Conservation (phyloP, 495 filamentous ascomycete genomes). For the Penicillium cosmopolitanum region DNA sequence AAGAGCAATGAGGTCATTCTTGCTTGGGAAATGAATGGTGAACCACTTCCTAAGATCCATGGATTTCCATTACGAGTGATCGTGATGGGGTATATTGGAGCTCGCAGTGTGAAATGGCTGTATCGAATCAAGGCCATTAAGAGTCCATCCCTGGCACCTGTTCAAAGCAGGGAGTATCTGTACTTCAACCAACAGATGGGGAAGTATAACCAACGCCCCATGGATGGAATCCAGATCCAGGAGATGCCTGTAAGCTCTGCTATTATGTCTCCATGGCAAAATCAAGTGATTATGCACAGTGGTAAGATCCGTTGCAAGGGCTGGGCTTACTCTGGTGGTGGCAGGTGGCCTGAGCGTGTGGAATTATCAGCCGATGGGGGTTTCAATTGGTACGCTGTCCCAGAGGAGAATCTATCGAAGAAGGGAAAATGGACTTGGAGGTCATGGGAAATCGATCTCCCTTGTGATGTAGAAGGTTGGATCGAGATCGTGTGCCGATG, state of each 20-base stretch:
- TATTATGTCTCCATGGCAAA: slow-evolving; percentile 41
- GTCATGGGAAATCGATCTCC: slow-evolving; percentile 43
- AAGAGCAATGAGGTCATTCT: slow-evolving; percentile 68
- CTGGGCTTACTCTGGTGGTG: slow-evolving; percentile 51
- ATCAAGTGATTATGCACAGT: slow-evolving; percentile 36
- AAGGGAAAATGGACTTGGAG: slow-evolving; percentile 46
- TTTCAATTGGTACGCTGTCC: slow-evolving; percentile 45
- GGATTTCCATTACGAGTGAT: slow-evolving; percentile 65
- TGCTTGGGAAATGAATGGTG: slow-evolving; percentile 72
- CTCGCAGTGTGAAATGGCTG: slow-evolving; percentile 48
- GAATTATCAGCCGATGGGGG: slow-evolving; percentile 48
- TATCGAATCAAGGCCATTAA: slow-evolving; percentile 43
- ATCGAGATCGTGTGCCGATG: slow-evolving; percentile 46
- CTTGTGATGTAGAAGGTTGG: slow-evolving; percentile 48
- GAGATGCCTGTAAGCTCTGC: slow-evolving; percentile 56
- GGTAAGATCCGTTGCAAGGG: slow-evolving; percentile 46
- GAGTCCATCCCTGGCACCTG: slow-evolving; percentile 44
- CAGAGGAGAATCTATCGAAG: slow-evolving; percentile 37
- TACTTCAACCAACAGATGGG: slow-evolving; percentile 47
- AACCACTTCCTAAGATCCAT: slow-evolving; percentile 66
- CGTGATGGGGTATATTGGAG: slow-evolving; percentile 63
- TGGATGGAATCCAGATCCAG: slow-evolving; percentile 46
- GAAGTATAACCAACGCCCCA: slow-evolving; percentile 38
- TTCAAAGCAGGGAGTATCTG: slow-evolving; percentile 51
- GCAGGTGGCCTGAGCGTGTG: slow-evolving; percentile 48